These are phyloP conservation scores for Canavalia ensiformis DNA, from an alignment of 306 rosid genomes.

Conservation along the genomic window DNA sequence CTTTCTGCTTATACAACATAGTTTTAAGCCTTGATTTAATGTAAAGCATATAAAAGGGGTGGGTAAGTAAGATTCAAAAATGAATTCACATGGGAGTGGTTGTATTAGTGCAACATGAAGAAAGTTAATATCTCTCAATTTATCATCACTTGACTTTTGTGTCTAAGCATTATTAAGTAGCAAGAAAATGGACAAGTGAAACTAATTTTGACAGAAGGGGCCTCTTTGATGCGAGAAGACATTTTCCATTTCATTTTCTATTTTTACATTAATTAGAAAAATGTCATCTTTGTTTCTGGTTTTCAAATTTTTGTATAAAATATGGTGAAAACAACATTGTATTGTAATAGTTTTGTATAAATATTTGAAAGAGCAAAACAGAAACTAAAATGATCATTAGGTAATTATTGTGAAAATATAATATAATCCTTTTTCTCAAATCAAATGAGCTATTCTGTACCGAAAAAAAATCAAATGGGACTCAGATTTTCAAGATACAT, in stretches of 20 bases:
- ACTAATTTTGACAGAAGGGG: not conserved
- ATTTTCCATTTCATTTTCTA: too few relatives aligned
- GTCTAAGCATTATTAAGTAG: not conserved
- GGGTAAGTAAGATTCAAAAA: not conserved
- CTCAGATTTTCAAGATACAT: not conserved
- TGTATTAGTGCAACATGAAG: not conserved
- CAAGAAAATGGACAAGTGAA: constrained; percentile 6
- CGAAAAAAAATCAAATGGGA: not conserved
- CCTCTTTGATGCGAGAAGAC: too few relatives aligned
- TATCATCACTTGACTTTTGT: not conserved
- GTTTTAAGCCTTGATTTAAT: not conserved
- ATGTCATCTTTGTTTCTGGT: too few relatives aligned
- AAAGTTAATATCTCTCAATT: not conserved
- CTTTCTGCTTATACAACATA: not conserved
- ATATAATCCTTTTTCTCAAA: too few relatives aligned
- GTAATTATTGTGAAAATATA: too few relatives aligned
- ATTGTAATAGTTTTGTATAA: too few relatives aligned
- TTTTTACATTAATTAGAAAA: not conserved
- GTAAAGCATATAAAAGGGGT: not conserved
- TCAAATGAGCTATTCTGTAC: too few relatives aligned
- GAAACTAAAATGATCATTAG: too few relatives aligned
- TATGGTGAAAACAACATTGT: too few relatives aligned
- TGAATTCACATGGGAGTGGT: not conserved
- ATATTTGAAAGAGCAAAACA: too few relatives aligned
- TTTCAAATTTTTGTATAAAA: too few relatives aligned